Evolutionary conservation across 768 basidiomycete species (phyloP), one percentile per base, ranked within the genome.

Genomic region (Lanmaoa rubissima): DNA sequence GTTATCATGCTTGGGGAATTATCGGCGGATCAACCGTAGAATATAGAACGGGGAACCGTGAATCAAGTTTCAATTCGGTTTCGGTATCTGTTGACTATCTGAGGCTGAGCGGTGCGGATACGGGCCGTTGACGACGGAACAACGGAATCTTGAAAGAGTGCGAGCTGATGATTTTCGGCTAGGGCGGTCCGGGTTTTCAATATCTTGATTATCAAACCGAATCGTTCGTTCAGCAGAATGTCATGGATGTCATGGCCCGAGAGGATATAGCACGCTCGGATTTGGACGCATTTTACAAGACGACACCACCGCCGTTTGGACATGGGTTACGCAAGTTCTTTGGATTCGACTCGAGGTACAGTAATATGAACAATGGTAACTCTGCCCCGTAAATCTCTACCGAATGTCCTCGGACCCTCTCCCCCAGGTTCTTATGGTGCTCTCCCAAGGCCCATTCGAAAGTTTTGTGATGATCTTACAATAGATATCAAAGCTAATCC

Each of bases 241-340:
- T 8, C 19, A 49, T 38, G 48, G n/a, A 17, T 16, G 11, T 8
- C 19, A 49, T 38, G 48, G n/a, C 17, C 19, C 26, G 7, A 39
- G 26, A 19, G 8, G 38, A 19, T 14, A 17, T 28, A 11, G 32
- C 32, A 5, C 21, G 14, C 14, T 47, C 32, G 19, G n/a, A 48
- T 21, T 21, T 48, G 46, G 46, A 34, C 2, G 32, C 46, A 48
- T 21, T 32, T 13, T 48, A 21, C 31, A 48, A 57, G 44, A 41
- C 38, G 9, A 34, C 35, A 5, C 68, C 73, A 0, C 76, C 80
- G 10, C 55, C 67, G 0, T 85, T 87, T 51, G 86, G 85, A 1
- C 82, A 82, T 63, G 70, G 66, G 5, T 67, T 85, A 63, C 78
- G 76, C 60, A 50, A 61, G 42, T 34, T 48, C 48, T 57, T 58